Evolutionary conservation across 177 flowering plant species (phyloP), one percentile per base, ranked within the genome.

Genomic region (Vitis hybrid): DNA sequence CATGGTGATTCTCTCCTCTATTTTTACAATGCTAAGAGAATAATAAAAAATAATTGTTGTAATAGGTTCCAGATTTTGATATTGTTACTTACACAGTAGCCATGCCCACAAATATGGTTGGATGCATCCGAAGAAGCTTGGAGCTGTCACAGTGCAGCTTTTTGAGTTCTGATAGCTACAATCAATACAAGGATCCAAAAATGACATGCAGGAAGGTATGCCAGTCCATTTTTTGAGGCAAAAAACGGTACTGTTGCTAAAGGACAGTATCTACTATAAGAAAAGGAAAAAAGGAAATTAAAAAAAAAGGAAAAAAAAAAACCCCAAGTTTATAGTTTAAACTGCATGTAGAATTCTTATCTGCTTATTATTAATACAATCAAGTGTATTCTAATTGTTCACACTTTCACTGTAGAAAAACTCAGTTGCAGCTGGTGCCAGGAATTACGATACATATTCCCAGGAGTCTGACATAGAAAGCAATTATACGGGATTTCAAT

Each of bases 1-100:
- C 45, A 40, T 40, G 45, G 45, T 40, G 45, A 40, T 40, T 40
- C 30, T 26, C 30, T 26, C 30, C 0, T 26, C 45, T 40, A 54
- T 14, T 15, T 48, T 63, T 11, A n/a, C 54, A 32, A 3, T 48
- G 49, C 56, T 40, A 34, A 30, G 5, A 40, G 17, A 23, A 12
- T 72, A 48, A 72, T 55, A 18, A 15, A n/a, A 11, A 34, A 7
- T 15, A 21, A 18, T 63, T 62, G 3, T 23, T 23, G 70, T 56
- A 19, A 59, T 62, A 87, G 93, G 88, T 89, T 73, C 94, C 94
- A 56, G 91, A 89, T 83, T 89, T 88, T 80, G 94, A 89, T 72
- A 61, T 82, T 65, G 94, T 88, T 45, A 81, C 82, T 67, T 78
- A 75, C 67, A 82, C 87, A 13, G 73, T 86, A 70, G 74, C 83